These are phyloP conservation scores for Isabelozyma pseudorhagii DNA, from an alignment of 805 yeast species.

Conservation along the genomic window DNA sequence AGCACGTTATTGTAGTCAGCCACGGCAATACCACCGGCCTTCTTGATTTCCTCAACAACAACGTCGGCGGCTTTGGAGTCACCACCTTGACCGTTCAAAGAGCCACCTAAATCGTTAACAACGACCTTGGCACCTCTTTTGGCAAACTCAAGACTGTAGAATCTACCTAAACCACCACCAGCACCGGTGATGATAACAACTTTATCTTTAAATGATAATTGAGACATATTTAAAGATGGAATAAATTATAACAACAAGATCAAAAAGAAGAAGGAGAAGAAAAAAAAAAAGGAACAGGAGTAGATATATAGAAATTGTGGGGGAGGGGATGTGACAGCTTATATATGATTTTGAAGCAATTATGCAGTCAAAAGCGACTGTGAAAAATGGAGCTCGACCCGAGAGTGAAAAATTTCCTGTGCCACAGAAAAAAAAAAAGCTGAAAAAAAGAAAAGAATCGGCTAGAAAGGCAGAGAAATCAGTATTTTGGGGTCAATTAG, in stretches of 20 bases:
- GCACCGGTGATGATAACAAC: slow-evolving; percentile 96
- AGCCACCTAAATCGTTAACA: slow-evolving; percentile 90
- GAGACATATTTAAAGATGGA: slow-evolving; percentile 17
- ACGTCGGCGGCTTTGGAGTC: slow-evolving; percentile 77
- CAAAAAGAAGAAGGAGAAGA: not conserved
- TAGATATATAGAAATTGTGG: too few relatives aligned
- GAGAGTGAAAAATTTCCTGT: too few relatives aligned
- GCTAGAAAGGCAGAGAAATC: not conserved
- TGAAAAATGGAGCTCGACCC: too few relatives aligned
- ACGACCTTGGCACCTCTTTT: slow-evolving; percentile 92
- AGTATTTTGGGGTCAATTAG: too few relatives aligned
- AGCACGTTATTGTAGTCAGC: slow-evolving; percentile 91
- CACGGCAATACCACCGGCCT: slow-evolving; percentile 80
- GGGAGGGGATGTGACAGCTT: too few relatives aligned
- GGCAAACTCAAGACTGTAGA: slow-evolving; percentile 84
- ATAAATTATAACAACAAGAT: not conserved
- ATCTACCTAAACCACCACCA: slow-evolving; percentile 94
- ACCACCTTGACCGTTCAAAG: slow-evolving; percentile 70
- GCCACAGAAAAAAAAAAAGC: too few relatives aligned
- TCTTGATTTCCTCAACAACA: slow-evolving; percentile 80
- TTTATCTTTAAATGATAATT: slow-evolving; percentile 62
- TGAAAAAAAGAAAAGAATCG: not conserved
- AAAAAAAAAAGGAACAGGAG: not conserved
- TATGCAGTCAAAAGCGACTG: too few relatives aligned
- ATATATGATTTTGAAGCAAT: too few relatives aligned